These are phyloP conservation scores for Gracilariopsis chorda DNA, from an alignment of 23 red algal species.

Conservation along the genomic window DNA sequence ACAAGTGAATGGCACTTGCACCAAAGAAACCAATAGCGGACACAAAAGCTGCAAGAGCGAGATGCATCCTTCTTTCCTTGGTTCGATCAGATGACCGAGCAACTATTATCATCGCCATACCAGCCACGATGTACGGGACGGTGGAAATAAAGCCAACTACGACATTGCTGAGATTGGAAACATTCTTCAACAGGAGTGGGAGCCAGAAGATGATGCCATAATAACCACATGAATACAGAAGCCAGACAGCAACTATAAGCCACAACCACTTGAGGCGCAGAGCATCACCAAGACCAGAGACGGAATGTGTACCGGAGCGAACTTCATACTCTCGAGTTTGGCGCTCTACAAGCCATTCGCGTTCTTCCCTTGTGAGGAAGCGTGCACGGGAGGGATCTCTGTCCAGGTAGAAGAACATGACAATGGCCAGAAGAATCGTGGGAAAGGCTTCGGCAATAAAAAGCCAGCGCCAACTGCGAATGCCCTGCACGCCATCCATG, in stretches of 20 bases:
- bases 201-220: slow-evolving; percentile 76
- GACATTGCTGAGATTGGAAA: slow-evolving; percentile 46
- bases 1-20: slow-evolving; percentile 20
- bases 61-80: slow-evolving; percentile 50
- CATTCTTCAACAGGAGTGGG: slow-evolving; percentile 56
- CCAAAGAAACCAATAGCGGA: slow-evolving; percentile 56
- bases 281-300: slow-evolving; percentile 31
- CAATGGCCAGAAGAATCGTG: slow-evolving; percentile 37
- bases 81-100: slow-evolving; percentile 56
- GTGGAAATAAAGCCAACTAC: slow-evolving; percentile 53
- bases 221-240: slow-evolving; percentile 60
- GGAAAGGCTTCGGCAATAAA: slow-evolving; percentile 56
- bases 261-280: slow-evolving; percentile 58
- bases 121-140: slow-evolving; percentile 40
- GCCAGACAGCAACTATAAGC: slow-evolving; percentile 59
- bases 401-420: slow-evolving; percentile 64
- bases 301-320: slow-evolving; percentile 24
- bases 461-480: slow-evolving; percentile 64
- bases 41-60: slow-evolving; percentile 45
- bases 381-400: slow-evolving; percentile 30
- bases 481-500: slow-evolving; percentile 20
- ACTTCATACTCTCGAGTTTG: slow-evolving; percentile 39
- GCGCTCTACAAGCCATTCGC: slow-evolving; percentile 46
- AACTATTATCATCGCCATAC: slow-evolving; percentile 40
- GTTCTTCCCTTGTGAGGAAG: slow-evolving; percentile 48